phyloP scores from a whole-genome alignment of 2,329 filamentous ascomycete species.

The Cladosporium sp. region DNA sequence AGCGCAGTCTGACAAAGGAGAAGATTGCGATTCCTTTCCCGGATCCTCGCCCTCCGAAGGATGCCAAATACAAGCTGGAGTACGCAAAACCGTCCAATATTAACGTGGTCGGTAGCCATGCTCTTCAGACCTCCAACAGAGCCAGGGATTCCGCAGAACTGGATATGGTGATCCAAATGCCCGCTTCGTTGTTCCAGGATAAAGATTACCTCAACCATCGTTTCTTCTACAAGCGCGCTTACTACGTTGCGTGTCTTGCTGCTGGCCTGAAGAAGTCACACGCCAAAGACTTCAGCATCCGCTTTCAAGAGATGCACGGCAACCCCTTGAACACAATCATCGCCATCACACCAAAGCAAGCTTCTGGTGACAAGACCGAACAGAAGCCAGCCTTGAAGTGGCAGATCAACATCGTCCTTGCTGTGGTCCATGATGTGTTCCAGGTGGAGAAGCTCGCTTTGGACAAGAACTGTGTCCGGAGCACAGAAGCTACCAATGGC shows the following conservation, averaged over 20 bases:
- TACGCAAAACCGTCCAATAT: conserved; percentile 71
- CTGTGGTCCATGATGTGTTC: conserved; percentile 65
- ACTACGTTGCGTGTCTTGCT: conserved; percentile 80
- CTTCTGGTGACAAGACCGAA: conserved; percentile 7
- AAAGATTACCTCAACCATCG: conserved; percentile 92
- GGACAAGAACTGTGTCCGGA: conserved; percentile 63
- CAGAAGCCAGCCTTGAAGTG: conserved; percentile 40
- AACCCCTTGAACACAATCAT: conserved; percentile 62
- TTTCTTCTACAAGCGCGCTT: conserved; percentile 92
- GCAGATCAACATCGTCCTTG: conserved; percentile 71
- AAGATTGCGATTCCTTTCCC: conserved; percentile 78
- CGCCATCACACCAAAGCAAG: conserved; percentile 37
- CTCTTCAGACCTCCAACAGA: conserved; percentile 67
- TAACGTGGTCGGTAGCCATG: conserved; percentile 87
- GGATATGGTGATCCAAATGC: conserved; percentile 87
- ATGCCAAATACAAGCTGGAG: conserved; percentile 75
- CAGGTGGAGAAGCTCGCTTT: conserved; percentile 65
- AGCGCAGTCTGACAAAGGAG: conserved; percentile 60
- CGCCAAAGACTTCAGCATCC: conserved; percentile 52
- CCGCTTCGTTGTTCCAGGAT: conserved; percentile 71
- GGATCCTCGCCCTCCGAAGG: conserved; percentile 67
- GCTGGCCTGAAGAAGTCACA: conserved; percentile 60
- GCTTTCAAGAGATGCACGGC: conserved; percentile 27
- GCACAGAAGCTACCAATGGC: conserved; percentile 42
- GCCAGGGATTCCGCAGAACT: conserved; percentile 45